Percentiles rank a stretch among this genome's conserved stretches.
Conservation (phyloP, 345 rosid species). For the Clausena lansium region DNA sequence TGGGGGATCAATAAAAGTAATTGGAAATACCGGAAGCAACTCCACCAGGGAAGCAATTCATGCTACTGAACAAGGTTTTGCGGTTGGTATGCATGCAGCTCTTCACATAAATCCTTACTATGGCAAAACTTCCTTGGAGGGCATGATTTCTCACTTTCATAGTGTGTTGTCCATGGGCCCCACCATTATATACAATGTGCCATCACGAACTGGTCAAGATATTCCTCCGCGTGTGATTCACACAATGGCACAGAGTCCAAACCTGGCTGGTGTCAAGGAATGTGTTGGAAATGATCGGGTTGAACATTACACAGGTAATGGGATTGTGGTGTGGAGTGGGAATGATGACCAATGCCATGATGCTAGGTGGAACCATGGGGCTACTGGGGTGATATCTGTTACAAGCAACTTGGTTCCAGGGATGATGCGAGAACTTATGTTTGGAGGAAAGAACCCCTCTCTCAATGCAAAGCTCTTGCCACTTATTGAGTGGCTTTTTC, state of each 20-base stretch:
- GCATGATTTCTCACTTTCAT: conserved; percentile 66
- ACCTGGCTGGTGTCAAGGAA: conserved; percentile 78
- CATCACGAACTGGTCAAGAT: conserved; percentile 78
- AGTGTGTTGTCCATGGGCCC: conserved; percentile 85
- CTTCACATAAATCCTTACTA: conserved; percentile 93
- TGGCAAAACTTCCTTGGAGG: conserved; percentile 82
- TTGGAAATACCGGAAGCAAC: conserved; percentile 89
- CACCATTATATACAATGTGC: conserved; percentile 80
- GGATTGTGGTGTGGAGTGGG: conserved; percentile 82
- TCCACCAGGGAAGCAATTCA: conserved; percentile 89
- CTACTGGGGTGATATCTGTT: conserved; percentile 76
- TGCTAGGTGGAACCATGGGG: conserved; percentile 74
- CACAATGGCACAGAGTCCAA: conserved; percentile 50
- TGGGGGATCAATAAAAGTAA: conserved; percentile 69
- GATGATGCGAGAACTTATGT: conserved; percentile 59
- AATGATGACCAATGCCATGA: conserved; percentile 89
- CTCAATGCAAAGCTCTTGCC: conserved; percentile 70
- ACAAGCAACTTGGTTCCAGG: conserved; percentile 74
- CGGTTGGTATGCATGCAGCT: conserved; percentile 94
- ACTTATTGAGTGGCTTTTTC: conserved; percentile 69
- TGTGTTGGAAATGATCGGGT: conserved; percentile 72
- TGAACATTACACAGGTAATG: conserved; percentile 54
- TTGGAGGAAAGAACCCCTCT: conserved; percentile 55
- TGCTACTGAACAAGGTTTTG: conserved; percentile 90
- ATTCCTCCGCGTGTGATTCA: conserved; percentile 63